Conservation (phyloP, 2,329 filamentous ascomycete species). For the Fusarium sarcochroum region DNA sequence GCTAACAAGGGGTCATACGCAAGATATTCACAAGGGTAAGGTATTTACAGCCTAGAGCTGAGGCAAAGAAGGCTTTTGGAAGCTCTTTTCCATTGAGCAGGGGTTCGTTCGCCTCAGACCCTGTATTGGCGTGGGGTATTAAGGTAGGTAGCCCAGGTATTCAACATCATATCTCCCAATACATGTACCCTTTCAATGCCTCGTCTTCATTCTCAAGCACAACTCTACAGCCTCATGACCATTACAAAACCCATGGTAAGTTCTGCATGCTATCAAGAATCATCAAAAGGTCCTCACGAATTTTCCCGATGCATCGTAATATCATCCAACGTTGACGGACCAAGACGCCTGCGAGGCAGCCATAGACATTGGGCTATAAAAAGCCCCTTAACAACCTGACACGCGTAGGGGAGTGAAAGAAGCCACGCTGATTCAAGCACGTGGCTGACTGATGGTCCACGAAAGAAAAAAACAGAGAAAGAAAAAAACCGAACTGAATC, state of each 20-base stretch:
- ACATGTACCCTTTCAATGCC: no score
- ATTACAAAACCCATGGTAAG: neutral
- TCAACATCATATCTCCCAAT: neutral
- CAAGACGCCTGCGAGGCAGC: neutral
- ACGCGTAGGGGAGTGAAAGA: constrained; percentile 2
- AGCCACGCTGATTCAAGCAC: constrained; percentile 21
- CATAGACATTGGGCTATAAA: neutral
- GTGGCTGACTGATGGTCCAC: constrained; percentile 11
- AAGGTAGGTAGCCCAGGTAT: no score
- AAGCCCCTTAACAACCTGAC: constrained; percentile 22
- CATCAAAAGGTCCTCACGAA: constrained; percentile 1
- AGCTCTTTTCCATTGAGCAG: constrained; percentile 13
- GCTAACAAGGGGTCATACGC: constrained; percentile 22
- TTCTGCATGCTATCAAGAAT: neutral
- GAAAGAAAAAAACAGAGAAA: constrained; percentile 16
- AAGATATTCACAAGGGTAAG: constrained; percentile 17
- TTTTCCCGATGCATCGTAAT: neutral
- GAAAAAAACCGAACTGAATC: constrained; percentile 18
- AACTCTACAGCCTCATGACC: neutral
- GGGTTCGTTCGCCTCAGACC: constrained; percentile 21
- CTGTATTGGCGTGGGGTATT: constrained; percentile 7
- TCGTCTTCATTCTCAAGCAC: neutral
- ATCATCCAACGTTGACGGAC: constrained; percentile 1
- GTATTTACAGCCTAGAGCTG: constrained; percentile 23
- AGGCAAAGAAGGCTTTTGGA: constrained; percentile 33